These are phyloP conservation scores for Saturnispora gosingensis DNA, from an alignment of 805 yeast genomes.

Conservation along the genomic window DNA sequence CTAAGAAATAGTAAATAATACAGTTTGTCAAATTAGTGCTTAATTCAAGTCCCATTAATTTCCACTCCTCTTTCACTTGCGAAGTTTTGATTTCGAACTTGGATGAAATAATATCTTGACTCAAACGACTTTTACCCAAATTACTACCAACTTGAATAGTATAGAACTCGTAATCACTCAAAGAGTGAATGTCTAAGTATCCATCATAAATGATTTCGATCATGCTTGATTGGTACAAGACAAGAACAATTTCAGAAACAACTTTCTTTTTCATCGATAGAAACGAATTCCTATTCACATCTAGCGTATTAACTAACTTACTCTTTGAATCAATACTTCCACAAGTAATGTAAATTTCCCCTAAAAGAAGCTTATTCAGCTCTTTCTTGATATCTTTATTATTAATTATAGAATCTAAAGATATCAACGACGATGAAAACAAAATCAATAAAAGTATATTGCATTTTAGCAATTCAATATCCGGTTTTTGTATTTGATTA, in stretches of 20 bases:
- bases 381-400: background rate
- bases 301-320: background rate
- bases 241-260: background rate
- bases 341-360: slow-evolving; percentile 2
- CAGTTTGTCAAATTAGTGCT: background rate
- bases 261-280: background rate
- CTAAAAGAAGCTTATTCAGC: background rate
- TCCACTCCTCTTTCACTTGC: background rate
- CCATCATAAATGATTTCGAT: slow-evolving; percentile 2
- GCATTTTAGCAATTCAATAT: slow-evolving; percentile 3
- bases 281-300: background rate
- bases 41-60: background rate
- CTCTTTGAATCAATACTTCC: slow-evolving; percentile 1
- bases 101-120: background rate
- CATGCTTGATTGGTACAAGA: background rate
- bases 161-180: background rate
- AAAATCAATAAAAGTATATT: background rate
- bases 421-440: background rate
- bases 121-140: background rate
- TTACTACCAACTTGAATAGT: background rate
- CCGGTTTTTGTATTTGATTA: background rate
- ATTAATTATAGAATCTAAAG: background rate
- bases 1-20: background rate
- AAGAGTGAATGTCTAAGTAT: background rate
- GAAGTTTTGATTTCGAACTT: background rate